These are phyloP conservation scores for Geotrichum klebahnii DNA, from an alignment of 1,139 yeast genomes.

Conservation along the genomic window DNA sequence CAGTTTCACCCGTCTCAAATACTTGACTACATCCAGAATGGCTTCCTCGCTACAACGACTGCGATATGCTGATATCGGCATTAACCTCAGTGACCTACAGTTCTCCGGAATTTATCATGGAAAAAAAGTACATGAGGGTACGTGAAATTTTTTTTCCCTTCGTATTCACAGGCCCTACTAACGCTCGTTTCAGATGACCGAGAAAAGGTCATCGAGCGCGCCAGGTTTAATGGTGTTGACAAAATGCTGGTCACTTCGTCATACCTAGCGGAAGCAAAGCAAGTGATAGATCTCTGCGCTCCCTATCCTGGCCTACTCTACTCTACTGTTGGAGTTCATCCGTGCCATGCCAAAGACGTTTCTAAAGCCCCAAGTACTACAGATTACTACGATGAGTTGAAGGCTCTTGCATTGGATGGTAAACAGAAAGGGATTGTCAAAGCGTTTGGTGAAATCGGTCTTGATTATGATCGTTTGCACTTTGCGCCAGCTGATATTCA, in stretches of 20 bases:
- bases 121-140: conserved; percentile 52
- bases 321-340: conserved; percentile 91
- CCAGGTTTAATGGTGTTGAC: conserved; percentile 59
- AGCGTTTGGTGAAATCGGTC: conserved; percentile 89
- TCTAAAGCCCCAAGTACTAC: conserved; percentile 38
- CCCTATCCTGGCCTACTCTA: conserved; percentile 36
- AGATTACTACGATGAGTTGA: conserved; percentile 48
- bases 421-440: conserved; percentile 42
- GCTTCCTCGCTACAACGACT: conserved; percentile 15
- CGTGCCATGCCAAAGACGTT: conserved; percentile 75
- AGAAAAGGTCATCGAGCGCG: conserved; percentile 59
- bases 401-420: conserved; percentile 50
- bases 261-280: conserved; percentile 57
- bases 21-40: conserved; percentile 6
- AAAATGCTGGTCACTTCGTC: conserved; percentile 82
- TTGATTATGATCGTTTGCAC: conserved; percentile 86
- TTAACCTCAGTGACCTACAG: conserved; percentile 86
- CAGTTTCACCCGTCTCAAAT: no score
- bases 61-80: conserved; percentile 41
- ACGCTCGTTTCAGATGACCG: conserved; percentile 58
- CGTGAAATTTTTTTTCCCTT: background rate
- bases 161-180: no score
- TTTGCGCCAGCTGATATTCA: conserved; percentile 70
- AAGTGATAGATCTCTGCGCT: conserved; percentile 46
- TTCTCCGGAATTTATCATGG: conserved; percentile 78